Evolutionary conservation across 805 yeast genomes (phyloP), one percentile per base, ranked within the genome.

Genomic region (Sugiyamaella valdiviana): DNA sequence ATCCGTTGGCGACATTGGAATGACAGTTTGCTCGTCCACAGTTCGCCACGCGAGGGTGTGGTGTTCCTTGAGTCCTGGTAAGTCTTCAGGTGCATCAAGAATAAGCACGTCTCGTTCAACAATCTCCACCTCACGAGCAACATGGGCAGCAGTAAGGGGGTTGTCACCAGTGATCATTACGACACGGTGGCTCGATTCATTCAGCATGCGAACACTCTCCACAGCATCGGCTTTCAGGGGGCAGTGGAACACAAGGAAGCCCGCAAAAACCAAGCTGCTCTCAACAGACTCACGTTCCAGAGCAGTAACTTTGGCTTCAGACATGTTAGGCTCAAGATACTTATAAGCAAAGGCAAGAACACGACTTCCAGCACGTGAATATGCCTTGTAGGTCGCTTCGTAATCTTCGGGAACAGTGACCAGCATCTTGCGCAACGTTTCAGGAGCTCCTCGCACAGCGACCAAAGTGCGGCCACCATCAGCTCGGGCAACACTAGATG

Each of bases 91-190:
- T 19, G 81, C 79, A 69, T 91, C 99, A 59, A 93, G 74, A 58
- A 93, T 88, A 60, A 93, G 73, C 36, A 85, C 86, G 46, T 84
- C 88, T 57, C 88, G 82, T 44, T 84, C 85, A 51, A 89, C 83
- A 62, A 93, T 93, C 16, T 74, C 83, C 51, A 93, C 98, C 68
- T 88, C 95, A 59, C 82, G 82, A 19, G 98, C 98, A 58, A 93
- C 99, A 65, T 91, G 97, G 52, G 93, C 93, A 26, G 99, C 99
- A 57, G 99, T 93, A 63, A 93, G 78, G 36, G 99, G 97, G 67
- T 91, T 93, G 69, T 93, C 99, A 75, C 99, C 99, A 43, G 99
- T 93, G 58, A 93, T 93, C 99, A 93, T 93, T 39, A 93, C 80
- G 65, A 88, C 86, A 64, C 99, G 88, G 67, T 93, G 99, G 47